Base-by-base conservation (phyloP, 768 basidiomycete genomes). In the Suillus americanus region DNA sequence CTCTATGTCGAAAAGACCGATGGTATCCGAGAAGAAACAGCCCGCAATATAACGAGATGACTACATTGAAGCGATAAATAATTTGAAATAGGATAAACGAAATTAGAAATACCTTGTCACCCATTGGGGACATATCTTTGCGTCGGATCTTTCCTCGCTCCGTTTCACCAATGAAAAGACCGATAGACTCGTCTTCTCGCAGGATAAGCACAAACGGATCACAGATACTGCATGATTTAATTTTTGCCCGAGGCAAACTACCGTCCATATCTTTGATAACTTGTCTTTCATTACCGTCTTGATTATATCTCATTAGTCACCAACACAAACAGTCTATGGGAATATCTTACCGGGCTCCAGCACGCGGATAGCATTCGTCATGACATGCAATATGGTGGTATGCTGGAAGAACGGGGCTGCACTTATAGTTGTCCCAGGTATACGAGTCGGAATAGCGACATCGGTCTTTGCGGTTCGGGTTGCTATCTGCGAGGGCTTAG, bases 121-220 rank as follows among this genome's bases (percentile, higher is more conserved):
- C 92, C 89, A 93, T 90, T 1, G 90, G 86, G 0, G 90, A 90
- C 92, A 94, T 92, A 69, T 94, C 92, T 73, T 93, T 94, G 64
- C 92, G 79, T 68, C 92, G 81, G 60, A 95, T 89, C 71, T 89
- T 93, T 35, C 93, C 91, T 54, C 89, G 84, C 48, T 92, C 91
- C 3, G 86, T 82, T 70, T 96, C 93, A 2, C 88, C 87, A 45
- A 94, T 89, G 74, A 95, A 95, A 63, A 97, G 75, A 0, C 90
- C 89, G 13, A 94, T 89, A 2, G 87, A 87, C 70, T 94, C 95
- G 72, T 97, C 94, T 71, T 92, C 91, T 55, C 94, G 82, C 5
- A 93, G 76, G 54, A 96, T 88, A 43, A 93, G 79, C 50, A 95
- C 88, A 68, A 90, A 96, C 0, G 95, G 95, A 71, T 97, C 95